Conservation (phyloP, 2,329 filamentous ascomycete species). For the Alternaria burnsii region DNA sequence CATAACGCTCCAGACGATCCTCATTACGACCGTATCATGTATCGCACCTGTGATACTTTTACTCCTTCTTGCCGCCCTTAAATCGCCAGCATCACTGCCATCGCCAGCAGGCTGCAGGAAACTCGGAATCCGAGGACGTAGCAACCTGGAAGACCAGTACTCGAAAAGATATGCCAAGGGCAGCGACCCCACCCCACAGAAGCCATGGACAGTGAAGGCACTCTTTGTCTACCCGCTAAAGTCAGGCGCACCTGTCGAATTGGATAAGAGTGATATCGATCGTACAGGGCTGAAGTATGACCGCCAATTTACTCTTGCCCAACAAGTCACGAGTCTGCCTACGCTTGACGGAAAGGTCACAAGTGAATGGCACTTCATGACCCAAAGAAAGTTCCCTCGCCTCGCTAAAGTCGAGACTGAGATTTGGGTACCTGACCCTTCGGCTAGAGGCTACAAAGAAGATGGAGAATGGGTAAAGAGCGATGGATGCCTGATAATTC, state of each 20-base stretch:
- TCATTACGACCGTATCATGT: slow-evolving; percentile 21
- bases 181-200: slow-evolving; percentile 33
- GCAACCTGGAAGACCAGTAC: slow-evolving; percentile 66
- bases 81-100: slow-evolving; percentile 30
- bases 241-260: slow-evolving; percentile 79
- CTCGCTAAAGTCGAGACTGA: slow-evolving; percentile 74
- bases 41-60: slow-evolving; percentile 33
- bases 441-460: slow-evolving; percentile 60
- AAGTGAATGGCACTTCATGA: slow-evolving; percentile 73
- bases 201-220: slow-evolving; percentile 65
- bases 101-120: slow-evolving; percentile 60
- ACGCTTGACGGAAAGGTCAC: slow-evolving; percentile 54
- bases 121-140: slow-evolving; percentile 58
- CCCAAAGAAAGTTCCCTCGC: slow-evolving; percentile 72
- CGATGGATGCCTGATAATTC: slow-evolving; percentile 70
- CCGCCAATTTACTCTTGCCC: slow-evolving; percentile 83
- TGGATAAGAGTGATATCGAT: slow-evolving; percentile 70
- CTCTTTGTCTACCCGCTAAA: slow-evolving; percentile 85
- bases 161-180: slow-evolving; percentile 58
- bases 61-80: slow-evolving; percentile 34
- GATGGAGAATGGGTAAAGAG: slow-evolving; percentile 60
- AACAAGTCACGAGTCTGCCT: slow-evolving; percentile 58
- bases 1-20: slow-evolving; percentile 27
- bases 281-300: slow-evolving; percentile 78
- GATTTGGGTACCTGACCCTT: slow-evolving; percentile 74